Percentiles rank a stretch among this genome's conserved stretches.
Conservation (phyloP, 1,284 basidiomycete species). For the Apiotrichum brassicae region DNA sequence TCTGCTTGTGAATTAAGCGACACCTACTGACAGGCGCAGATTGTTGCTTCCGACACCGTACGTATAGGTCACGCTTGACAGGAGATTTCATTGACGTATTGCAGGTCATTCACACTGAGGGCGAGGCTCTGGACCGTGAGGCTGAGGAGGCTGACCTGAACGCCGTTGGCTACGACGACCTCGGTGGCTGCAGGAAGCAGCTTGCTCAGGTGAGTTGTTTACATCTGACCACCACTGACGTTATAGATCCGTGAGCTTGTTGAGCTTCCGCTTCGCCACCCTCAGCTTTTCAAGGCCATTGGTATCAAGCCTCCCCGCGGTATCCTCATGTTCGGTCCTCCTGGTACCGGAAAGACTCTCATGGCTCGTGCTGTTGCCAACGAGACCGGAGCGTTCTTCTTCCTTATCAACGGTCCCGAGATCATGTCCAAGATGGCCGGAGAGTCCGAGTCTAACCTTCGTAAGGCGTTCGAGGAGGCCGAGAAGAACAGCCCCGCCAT, state of each 20-base stretch:
- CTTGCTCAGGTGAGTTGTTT: conserved; percentile 67
- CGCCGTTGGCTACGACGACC: conserved; percentile 98
- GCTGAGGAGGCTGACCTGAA: conserved; percentile 95
- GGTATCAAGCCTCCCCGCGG: conserved; percentile 99
- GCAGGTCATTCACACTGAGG: conserved; percentile 58
- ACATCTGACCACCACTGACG: background rate
- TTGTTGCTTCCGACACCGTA: conserved; percentile 41
- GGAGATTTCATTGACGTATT: too few relatives aligned
- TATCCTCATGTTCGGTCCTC: conserved; percentile 93
- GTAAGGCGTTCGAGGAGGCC: conserved; percentile 98
- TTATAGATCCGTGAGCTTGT: conserved; percentile 87
- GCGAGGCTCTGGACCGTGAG: conserved; percentile 96
- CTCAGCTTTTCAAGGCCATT: conserved; percentile 98
- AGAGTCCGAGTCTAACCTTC: conserved; percentile 91
- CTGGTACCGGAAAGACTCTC: conserved; percentile 94
- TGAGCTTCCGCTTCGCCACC: conserved; percentile 94
- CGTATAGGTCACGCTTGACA: conserved; percentile 1
- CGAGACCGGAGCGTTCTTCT: conserved; percentile 99
- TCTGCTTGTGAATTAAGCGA: background rate
- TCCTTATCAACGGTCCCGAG: conserved; percentile 98
- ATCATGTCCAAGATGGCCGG: conserved; percentile 99
- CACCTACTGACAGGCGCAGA: conserved; percentile 20
- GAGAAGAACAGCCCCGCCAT: conserved; percentile 99
- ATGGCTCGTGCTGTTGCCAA: conserved; percentile 99
- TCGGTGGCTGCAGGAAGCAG: conserved; percentile 98